phyloP scores from a whole-genome alignment of 805 yeast species.

The Myxozyma neotropica region DNA sequence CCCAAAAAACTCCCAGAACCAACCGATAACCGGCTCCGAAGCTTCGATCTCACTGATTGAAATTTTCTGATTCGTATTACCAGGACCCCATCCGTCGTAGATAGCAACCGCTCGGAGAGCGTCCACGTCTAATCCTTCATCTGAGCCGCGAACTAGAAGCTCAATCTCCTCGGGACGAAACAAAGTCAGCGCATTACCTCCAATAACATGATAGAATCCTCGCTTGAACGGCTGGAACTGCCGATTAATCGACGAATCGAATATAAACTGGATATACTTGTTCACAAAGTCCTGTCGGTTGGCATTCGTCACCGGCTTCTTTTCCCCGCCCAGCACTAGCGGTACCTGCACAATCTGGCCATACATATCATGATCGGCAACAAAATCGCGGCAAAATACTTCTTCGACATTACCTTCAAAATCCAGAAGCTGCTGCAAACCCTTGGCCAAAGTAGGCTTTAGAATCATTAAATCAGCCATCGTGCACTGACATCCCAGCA shows the following conservation, averaged over 20 bases:
- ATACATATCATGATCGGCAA: constrained; percentile 55
- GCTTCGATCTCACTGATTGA: constrained; percentile 37
- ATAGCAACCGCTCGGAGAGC: constrained; percentile 71
- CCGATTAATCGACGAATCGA: constrained; percentile 55
- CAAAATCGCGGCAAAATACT: constrained; percentile 59
- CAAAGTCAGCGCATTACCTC: constrained; percentile 76
- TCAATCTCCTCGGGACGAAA: constrained; percentile 84
- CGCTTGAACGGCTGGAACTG: constrained; percentile 61
- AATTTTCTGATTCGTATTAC: constrained; percentile 6
- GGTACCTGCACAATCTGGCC: constrained; percentile 52
- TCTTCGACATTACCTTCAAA: constrained; percentile 50
- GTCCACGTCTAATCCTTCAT: constrained; percentile 67
- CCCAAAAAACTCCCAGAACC: constrained; percentile 89
- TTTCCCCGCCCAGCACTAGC: constrained; percentile 61
- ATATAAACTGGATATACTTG: constrained; percentile 60
- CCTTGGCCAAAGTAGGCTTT: constrained; percentile 66
- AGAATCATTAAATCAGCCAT: constrained; percentile 68
- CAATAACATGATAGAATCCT: constrained; percentile 78
- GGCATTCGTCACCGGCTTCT: constrained; percentile 55
- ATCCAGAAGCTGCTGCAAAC: constrained; percentile 52
- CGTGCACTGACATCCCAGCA: constrained; percentile 57
- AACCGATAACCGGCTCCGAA: constrained; percentile 52
- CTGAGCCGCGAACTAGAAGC: constrained; percentile 73
- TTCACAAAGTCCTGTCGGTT: constrained; percentile 66
- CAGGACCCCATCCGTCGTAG: constrained; percentile 63